Conservation (phyloP, 768 basidiomycete genomes). For the Russula emetica region DNA sequence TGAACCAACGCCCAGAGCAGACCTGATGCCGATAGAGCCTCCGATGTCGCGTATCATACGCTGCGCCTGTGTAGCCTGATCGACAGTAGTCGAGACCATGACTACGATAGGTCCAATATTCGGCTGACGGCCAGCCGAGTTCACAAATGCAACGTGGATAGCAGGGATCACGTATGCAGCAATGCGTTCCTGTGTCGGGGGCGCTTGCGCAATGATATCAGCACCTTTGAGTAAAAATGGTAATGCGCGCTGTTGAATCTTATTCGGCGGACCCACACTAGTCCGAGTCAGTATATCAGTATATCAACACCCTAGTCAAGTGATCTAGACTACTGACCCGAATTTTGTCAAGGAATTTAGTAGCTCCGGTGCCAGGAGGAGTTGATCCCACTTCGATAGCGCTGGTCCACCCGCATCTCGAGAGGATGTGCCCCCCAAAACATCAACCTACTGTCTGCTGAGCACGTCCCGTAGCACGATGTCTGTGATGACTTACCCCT, state of each 20-base stretch:
- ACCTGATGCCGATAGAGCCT: conserved; percentile 86
- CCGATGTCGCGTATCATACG: conserved; percentile 94
- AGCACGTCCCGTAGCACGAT: conserved; percentile 18
- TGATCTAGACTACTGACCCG: conserved; percentile 55
- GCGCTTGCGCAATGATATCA: conserved; percentile 98
- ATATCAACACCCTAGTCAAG: conserved; percentile 14
- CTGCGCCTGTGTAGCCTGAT: conserved; percentile 96
- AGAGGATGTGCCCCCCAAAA: conserved; percentile 48
- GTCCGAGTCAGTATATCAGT: conserved; percentile 1
- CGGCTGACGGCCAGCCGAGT: conserved; percentile 51
- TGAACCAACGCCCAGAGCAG: conserved; percentile 81
- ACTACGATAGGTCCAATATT: conserved; percentile 82
- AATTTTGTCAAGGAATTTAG: conserved; percentile 88
- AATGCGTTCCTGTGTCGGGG: conserved; percentile 96
- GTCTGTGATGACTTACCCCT: conserved; percentile 47
- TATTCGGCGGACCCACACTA: conserved; percentile 96
- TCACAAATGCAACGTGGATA: conserved; percentile 73
- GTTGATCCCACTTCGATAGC: conserved; percentile 94
- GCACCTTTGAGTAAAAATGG: conserved; percentile 91
- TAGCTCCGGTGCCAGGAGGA: conserved; percentile 80
- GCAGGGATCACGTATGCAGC: conserved; percentile 95
- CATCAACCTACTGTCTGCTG: conserved; percentile 42
- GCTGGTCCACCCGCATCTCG: conserved; percentile 69
- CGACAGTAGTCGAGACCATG: conserved; percentile 96
- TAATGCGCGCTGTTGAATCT: conserved; percentile 95